Conservation (phyloP, 306 rosid genomes). For the Cajanus cajan region DNA sequence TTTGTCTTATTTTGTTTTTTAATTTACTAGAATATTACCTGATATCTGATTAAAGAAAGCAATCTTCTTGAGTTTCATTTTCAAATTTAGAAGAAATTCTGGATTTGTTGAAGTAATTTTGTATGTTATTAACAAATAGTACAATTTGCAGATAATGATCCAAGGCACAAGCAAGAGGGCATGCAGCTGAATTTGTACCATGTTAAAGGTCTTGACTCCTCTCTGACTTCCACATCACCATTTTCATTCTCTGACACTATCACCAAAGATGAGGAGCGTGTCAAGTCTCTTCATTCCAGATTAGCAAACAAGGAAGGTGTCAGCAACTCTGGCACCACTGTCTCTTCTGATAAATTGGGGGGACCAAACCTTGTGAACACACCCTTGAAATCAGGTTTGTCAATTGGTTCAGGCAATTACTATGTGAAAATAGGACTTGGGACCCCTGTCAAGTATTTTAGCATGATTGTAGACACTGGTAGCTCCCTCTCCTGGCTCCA, state of each 20-base stretch:
- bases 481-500: slow-evolving; percentile 74
- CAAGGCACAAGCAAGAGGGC: slow-evolving; percentile 28
- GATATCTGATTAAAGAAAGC: neutral
- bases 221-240: slow-evolving; percentile 23
- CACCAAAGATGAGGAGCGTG: slow-evolving; percentile 44
- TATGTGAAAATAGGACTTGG: slow-evolving; percentile 59
- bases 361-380: slow-evolving; percentile 33
- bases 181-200: slow-evolving; percentile 40
- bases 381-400: slow-evolving; percentile 52
- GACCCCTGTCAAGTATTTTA: slow-evolving; percentile 49
- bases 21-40: neutral
- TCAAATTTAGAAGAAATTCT: slow-evolving; percentile 9
- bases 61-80: neutral
- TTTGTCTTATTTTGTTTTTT: neutral
- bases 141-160: slow-evolving; percentile 42
- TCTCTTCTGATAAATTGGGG: slow-evolving; percentile 3
- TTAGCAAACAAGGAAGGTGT: slow-evolving; percentile 14
- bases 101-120: neutral
- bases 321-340: slow-evolving; percentile 9
- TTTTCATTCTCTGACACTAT: slow-evolving; percentile 34
- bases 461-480: slow-evolving; percentile 60
- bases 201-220: slow-evolving; percentile 29
- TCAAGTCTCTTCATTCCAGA: slow-evolving; percentile 33
- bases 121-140: neutral
- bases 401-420: slow-evolving; percentile 59